Percentiles rank a stretch among this genome's conserved stretches.
These are phyloP conservation scores for Entomortierella chlamydospora DNA, from an alignment of 192 early-diverging fungal genomes.

Conservation along the genomic window DNA sequence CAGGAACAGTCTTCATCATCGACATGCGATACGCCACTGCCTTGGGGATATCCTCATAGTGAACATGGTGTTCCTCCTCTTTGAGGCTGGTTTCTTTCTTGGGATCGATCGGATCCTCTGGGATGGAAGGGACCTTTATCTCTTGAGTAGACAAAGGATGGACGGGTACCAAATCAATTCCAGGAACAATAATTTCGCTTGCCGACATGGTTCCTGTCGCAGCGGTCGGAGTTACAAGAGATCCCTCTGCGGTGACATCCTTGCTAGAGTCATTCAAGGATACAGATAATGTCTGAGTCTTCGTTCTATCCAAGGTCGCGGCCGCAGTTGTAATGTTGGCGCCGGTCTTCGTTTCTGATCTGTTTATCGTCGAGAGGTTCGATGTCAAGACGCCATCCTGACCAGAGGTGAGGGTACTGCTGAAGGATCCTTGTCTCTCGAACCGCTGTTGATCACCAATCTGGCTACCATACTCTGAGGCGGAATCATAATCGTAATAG, in stretches of 20 bases:
- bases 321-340: not conserved
- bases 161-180: no score
- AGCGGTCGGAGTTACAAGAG: not conserved
- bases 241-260: not conserved
- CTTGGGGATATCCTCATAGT: conserved; percentile 40
- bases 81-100: not conserved
- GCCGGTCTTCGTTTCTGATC: not conserved
- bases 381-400: not conserved
- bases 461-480: conserved; percentile 33
- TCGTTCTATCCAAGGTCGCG: not conserved
- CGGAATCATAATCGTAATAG: conserved; percentile 51
- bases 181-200: not conserved
- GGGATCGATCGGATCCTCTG: not conserved
- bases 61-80: conserved; percentile 47
- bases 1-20: conserved; percentile 48
- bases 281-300: not conserved
- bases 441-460: not conserved
- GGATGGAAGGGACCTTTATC: no score
- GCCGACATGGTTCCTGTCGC: not conserved
- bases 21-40: conserved; percentile 48
- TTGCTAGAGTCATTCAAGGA: not conserved
- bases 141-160: no score
- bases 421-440: conserved; percentile 20
- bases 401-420: not conserved
- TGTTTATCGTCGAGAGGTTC: not conserved